A percentile compares a stretch with the other conserved stretches of the same genome.
These are phyloP conservation scores for Musa acuminata DNA, from an alignment of 176 grass and related monocot genomes.

Conservation along the genomic window DNA sequence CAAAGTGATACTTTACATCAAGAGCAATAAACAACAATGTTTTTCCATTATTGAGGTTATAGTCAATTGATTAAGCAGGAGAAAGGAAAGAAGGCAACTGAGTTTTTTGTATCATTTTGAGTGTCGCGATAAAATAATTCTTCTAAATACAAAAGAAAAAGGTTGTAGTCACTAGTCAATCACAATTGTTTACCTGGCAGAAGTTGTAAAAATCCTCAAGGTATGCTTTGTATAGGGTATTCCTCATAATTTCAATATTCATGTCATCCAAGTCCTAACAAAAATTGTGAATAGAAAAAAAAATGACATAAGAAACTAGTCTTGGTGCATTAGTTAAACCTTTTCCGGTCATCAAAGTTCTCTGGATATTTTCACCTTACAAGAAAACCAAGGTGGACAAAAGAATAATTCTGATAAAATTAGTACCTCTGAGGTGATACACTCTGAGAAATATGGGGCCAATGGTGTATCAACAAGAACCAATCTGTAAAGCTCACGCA, in stretches of 20 bases:
- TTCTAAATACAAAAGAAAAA: not conserved
- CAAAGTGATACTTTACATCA: constrained; percentile 16
- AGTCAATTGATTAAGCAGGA: not conserved
- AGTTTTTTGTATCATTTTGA: too few relatives aligned
- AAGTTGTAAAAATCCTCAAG: constrained; percentile 97
- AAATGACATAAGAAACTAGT: not conserved
- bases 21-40: not conserved
- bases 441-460: constrained; percentile 95
- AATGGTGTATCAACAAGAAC: constrained; percentile 91
- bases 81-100: too few relatives aligned
- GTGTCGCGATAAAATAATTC: too few relatives aligned
- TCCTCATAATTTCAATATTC: constrained; percentile 99
- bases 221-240: constrained; percentile 99
- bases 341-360: not conserved
- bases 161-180: not conserved
- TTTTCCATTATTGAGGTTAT: not conserved
- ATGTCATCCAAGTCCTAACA: constrained; percentile 97
- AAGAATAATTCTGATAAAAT: constrained; percentile 7
- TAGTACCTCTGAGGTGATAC: constrained; percentile 95
- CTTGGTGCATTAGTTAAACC: not conserved
- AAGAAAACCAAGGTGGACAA: not conserved
- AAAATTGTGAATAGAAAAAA: constrained; percentile 12
- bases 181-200: constrained; percentile 42
- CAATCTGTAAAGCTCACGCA: constrained; percentile 98
- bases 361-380: not conserved